Evolutionary conservation across 169 alveolate genomes (phyloP).

Genomic region (Plasmodium malariae): DNA sequence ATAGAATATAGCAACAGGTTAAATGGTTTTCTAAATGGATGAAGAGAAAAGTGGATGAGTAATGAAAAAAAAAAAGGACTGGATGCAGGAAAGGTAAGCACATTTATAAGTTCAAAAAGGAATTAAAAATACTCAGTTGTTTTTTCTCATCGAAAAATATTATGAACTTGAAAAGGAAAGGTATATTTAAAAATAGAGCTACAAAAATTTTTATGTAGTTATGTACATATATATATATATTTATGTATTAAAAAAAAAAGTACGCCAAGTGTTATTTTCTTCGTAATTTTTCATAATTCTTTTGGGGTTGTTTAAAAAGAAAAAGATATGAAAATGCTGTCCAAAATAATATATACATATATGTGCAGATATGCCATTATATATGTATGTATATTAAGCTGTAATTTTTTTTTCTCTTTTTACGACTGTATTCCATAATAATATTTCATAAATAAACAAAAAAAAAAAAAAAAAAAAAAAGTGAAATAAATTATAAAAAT

Average conservation of each 20-base stretch:
- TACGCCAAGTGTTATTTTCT: not conserved
- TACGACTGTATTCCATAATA: conserved; percentile 1
- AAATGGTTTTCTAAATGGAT: too few species aligned
- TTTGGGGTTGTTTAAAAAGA: not conserved
- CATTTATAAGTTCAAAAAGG: not conserved
- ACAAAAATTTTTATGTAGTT: too few species aligned
- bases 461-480: not conserved
- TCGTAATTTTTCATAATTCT: not conserved
- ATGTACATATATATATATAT: not conserved
- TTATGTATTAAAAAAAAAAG: too few species aligned
- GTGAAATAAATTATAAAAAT: not conserved
- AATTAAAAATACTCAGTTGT: not conserved
- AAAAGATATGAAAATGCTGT: not conserved
- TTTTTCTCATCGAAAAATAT: not conserved
- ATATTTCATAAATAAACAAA: not conserved
- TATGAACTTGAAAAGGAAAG: not conserved
- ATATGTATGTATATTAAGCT: not conserved
- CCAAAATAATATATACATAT: not conserved
- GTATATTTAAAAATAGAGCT: not conserved
- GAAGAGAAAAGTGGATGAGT: not conserved
- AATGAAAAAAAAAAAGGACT: not conserved
- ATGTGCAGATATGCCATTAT: not conserved
- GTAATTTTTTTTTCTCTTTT: not conserved
- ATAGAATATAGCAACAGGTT: too few species aligned
- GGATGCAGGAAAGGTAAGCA: not conserved